Base-by-base conservation (phyloP, 2,329 filamentous ascomycete species). In the Ambrosiella xylebori region DNA sequence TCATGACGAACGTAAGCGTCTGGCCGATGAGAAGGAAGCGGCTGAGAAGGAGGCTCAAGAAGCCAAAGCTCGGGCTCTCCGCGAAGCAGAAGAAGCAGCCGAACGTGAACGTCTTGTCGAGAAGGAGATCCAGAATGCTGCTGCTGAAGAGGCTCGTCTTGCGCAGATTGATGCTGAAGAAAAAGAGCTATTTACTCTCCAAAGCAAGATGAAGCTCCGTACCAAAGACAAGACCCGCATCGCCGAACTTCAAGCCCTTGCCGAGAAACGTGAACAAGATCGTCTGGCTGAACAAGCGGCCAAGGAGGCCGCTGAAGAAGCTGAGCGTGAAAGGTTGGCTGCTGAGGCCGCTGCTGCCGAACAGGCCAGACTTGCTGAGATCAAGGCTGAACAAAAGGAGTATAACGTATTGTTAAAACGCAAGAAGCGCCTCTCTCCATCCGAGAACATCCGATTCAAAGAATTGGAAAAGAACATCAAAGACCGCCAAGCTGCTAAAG, bases 361-460 rank as follows among this genome's bases (percentile, higher is more conserved):
- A 54, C 37, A 56, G 37, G 13, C 55, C 51, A 19, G 56, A n/a
- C 37, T 61, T 62, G 57, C 61, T 55, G 27, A 61, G 60, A 51
- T 63, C 54, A 54, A 55, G 40, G 27, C 58, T 47, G 54, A 47
- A 38, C 37, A 37, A 54, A 49, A n/a, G 63, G 70, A 75, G 59
- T 65, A 74, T 11, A 69, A 66, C 12, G 64, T 66, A 3, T 66
- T 76, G 3, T 73, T 72, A 49, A 68, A 70, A 27, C 79, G 77
- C 64, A 78, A 76, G 63, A 79, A 75, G 64, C 76, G 69, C 60
- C 63, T 75, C 11, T 65, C 64, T 1, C 76, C 71, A 61, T 74
- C 70, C 59, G 74, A 75, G 38, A 67, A 75, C 54, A 73, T 76
- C 60, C 74, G 72, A 60, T 67, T 71, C 35, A 67, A 70, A 39